Base-by-base conservation (phyloP, 1,284 basidiomycete genomes). In the Tylopilus microsporus region DNA sequence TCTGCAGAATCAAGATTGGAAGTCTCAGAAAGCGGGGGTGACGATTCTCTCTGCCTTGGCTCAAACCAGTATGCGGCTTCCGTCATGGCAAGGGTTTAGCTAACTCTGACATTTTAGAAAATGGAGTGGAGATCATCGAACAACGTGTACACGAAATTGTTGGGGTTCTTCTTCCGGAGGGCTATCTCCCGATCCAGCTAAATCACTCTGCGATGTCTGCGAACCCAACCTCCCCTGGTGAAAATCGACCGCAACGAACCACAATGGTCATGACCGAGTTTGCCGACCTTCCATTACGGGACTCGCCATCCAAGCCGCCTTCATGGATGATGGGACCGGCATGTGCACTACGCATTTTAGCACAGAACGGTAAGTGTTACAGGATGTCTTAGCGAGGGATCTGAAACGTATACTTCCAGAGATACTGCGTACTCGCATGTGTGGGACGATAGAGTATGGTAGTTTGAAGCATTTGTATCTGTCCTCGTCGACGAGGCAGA, bases 11-110 rank as follows among this genome's bases (percentile, higher is more conserved):
- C 4, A 18, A 4, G 36, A 1, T n/a, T 71, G 69, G 67, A 65
- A 58, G 36, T 30, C 10, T n/a, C 69, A 68, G n/a, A 71, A 70
- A 42, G 62, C 53, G 12, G 67, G 69, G 4, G 62, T 71, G 47
- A 59, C 55, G 10, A 63, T 70, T 13, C 60, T 68, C 18, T 70
- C 56, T 45, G 64, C 66, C 1, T 56, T 71, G 52, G 56, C 62
- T 42, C 65, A 59, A 43, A 71, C 69, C 1, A 39, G 67, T 66
- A 53, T 30, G 57, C 2, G 9, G 41, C 15, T 5, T 9, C 13
- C 18, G 1, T 10, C 5, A 48, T 36, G 4, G 7, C 11, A 32
- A 21, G 34, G n/a, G 12, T 34, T 45, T n/a, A 0, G 11, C 49
- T 59, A 59, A 60, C 13, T 4, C 9, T 21, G 32, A 30, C 30